Base-by-base conservation (phyloP, 2,329 filamentous ascomycete species). In the Helotiales sp. region DNA sequence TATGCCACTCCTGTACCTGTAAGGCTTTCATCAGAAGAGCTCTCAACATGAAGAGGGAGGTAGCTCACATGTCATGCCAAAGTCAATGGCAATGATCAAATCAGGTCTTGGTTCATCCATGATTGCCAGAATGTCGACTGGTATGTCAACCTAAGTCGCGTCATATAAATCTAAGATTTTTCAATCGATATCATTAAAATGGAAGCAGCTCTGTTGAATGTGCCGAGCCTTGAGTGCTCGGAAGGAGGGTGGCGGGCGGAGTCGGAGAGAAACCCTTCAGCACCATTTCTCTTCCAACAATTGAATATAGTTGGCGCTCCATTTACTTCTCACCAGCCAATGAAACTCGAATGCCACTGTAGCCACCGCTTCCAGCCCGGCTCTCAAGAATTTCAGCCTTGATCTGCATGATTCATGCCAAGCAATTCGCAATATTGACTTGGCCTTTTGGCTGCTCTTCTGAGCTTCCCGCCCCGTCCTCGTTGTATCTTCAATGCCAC, bases 41-140 rank as follows among this genome's bases (percentile, higher is more conserved):
- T 26, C 20, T 10, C 3, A 26, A 8, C 11, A 17, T 20, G 43
- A 49, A 13, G 20, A 24, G 28, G 20, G 26, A n/a, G n/a, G 37
- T 15, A 47, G 58, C 43, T n/a, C 57, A 68, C 67, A 71, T 63
- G 69, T 70, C 69, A 71, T 71, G 22, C 69, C 69, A 63, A 71
- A 68, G 30, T 71, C 69, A 59, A 71, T 68, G 28, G 61, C 69
- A 62, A 71, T 67, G n/a, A 71, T 63, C 24, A 71, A 28, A 17
- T 71, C 69, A 13, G 69, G 69, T 43, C 59, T 11, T n/a, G 63
- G 24, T 6, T 20, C 52, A 37, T 59, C 37, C 52, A 57, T 57
- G 2, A 22, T 57, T 2, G 11, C 20, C 11, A 6, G 15, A 4
- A 17, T 24, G 15, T 22, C 24, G 47, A 50, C 6, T 2, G 2